Base-by-base conservation (phyloP, 768 basidiomycete species). In the Naganishia randhawae region DNA sequence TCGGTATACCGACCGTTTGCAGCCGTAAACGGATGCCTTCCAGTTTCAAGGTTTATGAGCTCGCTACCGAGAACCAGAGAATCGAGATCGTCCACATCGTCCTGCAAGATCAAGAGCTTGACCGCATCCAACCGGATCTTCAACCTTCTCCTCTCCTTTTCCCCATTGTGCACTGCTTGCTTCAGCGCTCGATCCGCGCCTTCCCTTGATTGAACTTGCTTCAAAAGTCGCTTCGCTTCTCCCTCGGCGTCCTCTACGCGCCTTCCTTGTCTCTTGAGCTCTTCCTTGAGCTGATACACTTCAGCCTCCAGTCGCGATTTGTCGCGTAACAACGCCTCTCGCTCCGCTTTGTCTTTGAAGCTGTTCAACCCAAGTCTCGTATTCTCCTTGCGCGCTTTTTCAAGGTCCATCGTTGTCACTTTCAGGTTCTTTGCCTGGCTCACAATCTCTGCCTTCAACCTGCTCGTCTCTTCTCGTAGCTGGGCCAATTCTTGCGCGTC, bases 111-210 rank as follows among this genome's bases (percentile, higher is more conserved):
- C 37, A 61, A 41, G 1, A 61, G 27, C 39, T 61, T 61, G 57
- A 61, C 39, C 22, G 57, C 57, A 19, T 61, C 57, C 37, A 61
- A 41, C 19, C 57, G 37, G 29, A 61, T 29, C 57, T 61, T 61
- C 16, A 41, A 25, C 37, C 39, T 61, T 22, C 29, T 61, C 57
- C 57, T 61, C 27, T 61, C 57, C 37, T 42, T 61, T 35, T 61
- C 57, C 1, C 57, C 39, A 16, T 25, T 25, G 22, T 61, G 57
- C 10, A 61, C 41, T n/a, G 29, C 16, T 2, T 61, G 19, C 25
- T 22, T 25, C 37, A 37, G 27, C 25, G 13, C 9, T 1, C 41
- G 22, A 25, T 25, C 39, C 4, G 33, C 10, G 3, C 35, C 37
- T 25, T 61, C 41, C n/a, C 22, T 61, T 10, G 39, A n/a, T 10